Percentiles rank a stretch among this genome's conserved stretches.
Evolutionary conservation across 225 moss, liverwort and hornwort genomes (phyloP).

Genomic region (Antitrichia curtipendula): DNA sequence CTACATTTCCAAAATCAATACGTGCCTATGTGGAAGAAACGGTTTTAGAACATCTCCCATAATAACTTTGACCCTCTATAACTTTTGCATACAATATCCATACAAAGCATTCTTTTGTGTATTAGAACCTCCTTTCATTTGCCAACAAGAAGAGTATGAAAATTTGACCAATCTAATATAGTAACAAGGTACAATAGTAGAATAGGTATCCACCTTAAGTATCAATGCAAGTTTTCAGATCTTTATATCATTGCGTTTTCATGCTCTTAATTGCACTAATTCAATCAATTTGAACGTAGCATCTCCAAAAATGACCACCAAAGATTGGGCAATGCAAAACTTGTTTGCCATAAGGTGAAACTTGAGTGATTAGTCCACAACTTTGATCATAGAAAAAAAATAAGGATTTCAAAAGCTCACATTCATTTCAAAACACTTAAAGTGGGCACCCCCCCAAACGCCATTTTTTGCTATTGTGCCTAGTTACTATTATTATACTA

Average conservation of each 20-base stretch:
- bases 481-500: not conserved
- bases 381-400: not conserved
- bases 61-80: not conserved
- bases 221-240: too few relatives aligned
- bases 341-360: not conserved
- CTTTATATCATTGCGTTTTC: not conserved
- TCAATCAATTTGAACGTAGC: not conserved
- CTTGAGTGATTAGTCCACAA: not conserved
- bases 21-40: not conserved
- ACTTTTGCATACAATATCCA: not conserved
- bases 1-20: not conserved
- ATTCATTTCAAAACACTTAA: not conserved
- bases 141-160: too few relatives aligned
- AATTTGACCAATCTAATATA: too few relatives aligned
- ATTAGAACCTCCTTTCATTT: too few relatives aligned
- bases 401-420: not conserved
- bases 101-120: too few relatives aligned
- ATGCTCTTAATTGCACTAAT: not conserved
- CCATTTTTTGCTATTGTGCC: not conserved
- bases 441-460: accelerated
- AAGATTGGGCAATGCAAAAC: accelerated
- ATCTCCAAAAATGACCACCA: not conserved
- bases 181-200: too few relatives aligned
- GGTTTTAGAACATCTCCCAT: not conserved
- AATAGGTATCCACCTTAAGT: too few relatives aligned